Evolutionary conservation across 495 filamentous ascomycete species (phyloP).

Genomic region (Penicillium egyptiacum): DNA sequence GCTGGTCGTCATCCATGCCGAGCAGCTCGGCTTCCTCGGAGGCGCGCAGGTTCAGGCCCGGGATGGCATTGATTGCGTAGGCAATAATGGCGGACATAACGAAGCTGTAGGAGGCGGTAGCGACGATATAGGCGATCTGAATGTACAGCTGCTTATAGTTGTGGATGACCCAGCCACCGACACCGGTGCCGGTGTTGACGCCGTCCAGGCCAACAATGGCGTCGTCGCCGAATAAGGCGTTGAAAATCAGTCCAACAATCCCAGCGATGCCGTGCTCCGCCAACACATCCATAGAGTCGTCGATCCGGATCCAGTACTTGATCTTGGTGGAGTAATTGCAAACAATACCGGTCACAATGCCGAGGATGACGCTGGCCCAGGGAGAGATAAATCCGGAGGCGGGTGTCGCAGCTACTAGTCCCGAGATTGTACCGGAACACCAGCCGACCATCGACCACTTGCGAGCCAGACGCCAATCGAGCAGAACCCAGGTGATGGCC

Average conservation of each 20-base stretch:
- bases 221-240: slow-evolving; percentile 82
- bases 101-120: slow-evolving; percentile 74
- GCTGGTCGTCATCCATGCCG: slow-evolving; percentile 98
- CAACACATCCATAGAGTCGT: slow-evolving; percentile 97
- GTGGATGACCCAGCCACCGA: slow-evolving; percentile 83
- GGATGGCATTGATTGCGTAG: slow-evolving; percentile 79
- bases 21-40: slow-evolving; percentile 95
- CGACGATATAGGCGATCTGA: slow-evolving; percentile 86
- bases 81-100: slow-evolving; percentile 81
- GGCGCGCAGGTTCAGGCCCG: slow-evolving; percentile 88
- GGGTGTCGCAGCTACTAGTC: slow-evolving; percentile 87
- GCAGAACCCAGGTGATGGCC: slow-evolving; percentile 83
- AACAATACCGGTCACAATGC: slow-evolving; percentile 77
- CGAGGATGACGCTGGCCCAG: slow-evolving; percentile 84
- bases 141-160: slow-evolving; percentile 89
- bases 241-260: slow-evolving; percentile 89
- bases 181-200: slow-evolving; percentile 71
- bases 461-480: slow-evolving; percentile 90
- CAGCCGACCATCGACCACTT: slow-evolving; percentile 99
- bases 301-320: slow-evolving; percentile 93
- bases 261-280: slow-evolving; percentile 96
- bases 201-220: slow-evolving; percentile 94
- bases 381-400: slow-evolving; percentile 85
- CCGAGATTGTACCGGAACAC: slow-evolving; percentile 92
- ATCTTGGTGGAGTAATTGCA: slow-evolving; percentile 97